Evolutionary conservation across 208 protist species (phyloP).

Genomic region (Trypanosoma avium): DNA sequence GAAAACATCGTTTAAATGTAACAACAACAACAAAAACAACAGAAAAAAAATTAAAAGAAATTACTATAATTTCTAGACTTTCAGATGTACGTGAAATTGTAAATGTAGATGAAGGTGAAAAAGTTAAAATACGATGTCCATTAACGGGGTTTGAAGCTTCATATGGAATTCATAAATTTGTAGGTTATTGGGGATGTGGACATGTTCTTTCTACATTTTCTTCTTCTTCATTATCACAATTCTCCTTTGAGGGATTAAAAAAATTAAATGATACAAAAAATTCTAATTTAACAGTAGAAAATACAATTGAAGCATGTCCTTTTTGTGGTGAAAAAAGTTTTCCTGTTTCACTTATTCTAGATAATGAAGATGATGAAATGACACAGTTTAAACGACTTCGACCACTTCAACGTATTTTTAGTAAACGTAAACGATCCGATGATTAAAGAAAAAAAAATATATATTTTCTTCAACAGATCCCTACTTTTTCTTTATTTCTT

Average conservation of each 20-base stretch:
- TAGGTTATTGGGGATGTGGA: slow-evolving; percentile 79
- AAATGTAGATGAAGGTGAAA: slow-evolving; percentile 30
- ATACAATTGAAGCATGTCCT: slow-evolving; percentile 23
- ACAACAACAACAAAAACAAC: not conserved
- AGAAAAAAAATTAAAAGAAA: not conserved
- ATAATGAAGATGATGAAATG: slow-evolving; percentile 27
- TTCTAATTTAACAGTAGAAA: not conserved
- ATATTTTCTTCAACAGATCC: not conserved
- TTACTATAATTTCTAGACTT: slow-evolving; percentile 33
- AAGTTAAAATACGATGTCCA: slow-evolving; percentile 52
- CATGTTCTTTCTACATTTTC: slow-evolving; percentile 53
- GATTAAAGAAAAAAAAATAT: slow-evolving; percentile 1
- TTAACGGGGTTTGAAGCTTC: slow-evolving; percentile 48
- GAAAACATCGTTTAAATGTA: too few relatives aligned
- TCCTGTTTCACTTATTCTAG: slow-evolving; percentile 41
- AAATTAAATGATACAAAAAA: not conserved
- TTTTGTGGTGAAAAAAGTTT: slow-evolving; percentile 40
- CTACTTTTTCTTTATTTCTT: slow-evolving; percentile 6
- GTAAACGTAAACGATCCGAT: slow-evolving; percentile 40
- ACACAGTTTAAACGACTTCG: slow-evolving; percentile 30
- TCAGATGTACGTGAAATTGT: slow-evolving; percentile 58
- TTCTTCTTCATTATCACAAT: too few relatives aligned
- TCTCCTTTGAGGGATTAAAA: slow-evolving; percentile 2
- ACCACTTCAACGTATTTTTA: slow-evolving; percentile 19
- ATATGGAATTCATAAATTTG: slow-evolving; percentile 56